These are phyloP conservation scores for Ilyonectria mors-panacis DNA, from an alignment of 2,329 filamentous ascomycete species.

Conservation along the genomic window DNA sequence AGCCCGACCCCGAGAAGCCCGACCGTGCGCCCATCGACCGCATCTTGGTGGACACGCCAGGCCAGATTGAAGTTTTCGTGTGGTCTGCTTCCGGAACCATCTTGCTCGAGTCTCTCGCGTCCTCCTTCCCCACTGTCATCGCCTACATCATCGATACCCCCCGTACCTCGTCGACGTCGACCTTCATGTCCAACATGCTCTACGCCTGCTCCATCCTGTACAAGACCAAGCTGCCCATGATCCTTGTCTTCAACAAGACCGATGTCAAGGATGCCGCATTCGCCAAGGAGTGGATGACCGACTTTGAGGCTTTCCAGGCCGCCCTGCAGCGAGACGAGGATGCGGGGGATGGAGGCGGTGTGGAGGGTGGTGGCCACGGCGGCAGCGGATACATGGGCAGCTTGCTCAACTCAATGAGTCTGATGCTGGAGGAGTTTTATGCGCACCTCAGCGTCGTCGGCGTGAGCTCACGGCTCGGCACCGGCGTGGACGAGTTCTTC, in stretches of 20 bases:
- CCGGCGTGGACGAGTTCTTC: constrained; percentile 95
- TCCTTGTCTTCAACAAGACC: constrained; percentile 99
- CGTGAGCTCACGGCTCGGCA: constrained; percentile 93
- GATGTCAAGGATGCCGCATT: constrained; percentile 93
- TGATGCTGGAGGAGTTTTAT: constrained; percentile 98
- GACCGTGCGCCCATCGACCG: constrained; percentile 79
- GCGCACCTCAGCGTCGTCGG: constrained; percentile 92
- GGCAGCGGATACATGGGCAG: constrained; percentile 98
- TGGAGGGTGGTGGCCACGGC: constrained; percentile 76
- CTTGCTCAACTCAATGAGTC: constrained; percentile 95
- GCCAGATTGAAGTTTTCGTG: constrained; percentile 98
- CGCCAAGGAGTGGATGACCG: constrained; percentile 99
- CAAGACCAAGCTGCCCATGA: constrained; percentile 99
- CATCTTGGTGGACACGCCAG: constrained; percentile 94
- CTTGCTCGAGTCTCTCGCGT: constrained; percentile 91
- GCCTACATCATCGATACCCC: constrained; percentile 99
- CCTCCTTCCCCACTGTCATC: constrained; percentile 95
- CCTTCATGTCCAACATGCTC: constrained; percentile 99
- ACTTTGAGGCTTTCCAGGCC: constrained; percentile 95
- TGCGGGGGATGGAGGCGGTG: constrained; percentile 80
- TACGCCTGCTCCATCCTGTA: constrained; percentile 99
- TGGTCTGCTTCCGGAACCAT: constrained; percentile 98
- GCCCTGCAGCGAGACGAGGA: constrained; percentile 87
- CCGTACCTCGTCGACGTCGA: constrained; percentile 90
- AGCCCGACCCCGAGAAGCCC: constrained; percentile 72